phyloP scores from a whole-genome alignment of 2,329 filamentous ascomycete genomes.

The Fusarium vanettenii region DNA sequence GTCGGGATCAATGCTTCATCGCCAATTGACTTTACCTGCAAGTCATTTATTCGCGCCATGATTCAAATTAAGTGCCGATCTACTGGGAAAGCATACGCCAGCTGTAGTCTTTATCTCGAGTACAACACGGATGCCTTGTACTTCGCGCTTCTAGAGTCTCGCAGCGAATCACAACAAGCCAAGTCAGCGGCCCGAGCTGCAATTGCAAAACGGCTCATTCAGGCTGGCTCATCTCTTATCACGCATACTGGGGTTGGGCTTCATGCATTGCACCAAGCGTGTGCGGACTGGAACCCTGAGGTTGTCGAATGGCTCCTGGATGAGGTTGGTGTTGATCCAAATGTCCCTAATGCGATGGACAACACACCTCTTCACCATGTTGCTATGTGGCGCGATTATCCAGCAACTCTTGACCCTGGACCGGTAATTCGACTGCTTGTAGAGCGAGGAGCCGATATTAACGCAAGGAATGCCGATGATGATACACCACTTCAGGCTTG shows the following conservation, averaged over 20 bases:
- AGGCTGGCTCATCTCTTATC: neutral
- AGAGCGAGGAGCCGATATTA: neutral
- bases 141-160: slow-evolving; percentile 4
- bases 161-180: neutral
- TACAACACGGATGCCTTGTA: neutral
- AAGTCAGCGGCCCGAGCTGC: neutral
- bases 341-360: neutral
- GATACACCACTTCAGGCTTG: neutral
- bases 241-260: neutral
- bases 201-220: neutral
- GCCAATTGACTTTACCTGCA: neutral
- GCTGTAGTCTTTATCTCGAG: neutral
- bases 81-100: neutral
- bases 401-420: neutral
- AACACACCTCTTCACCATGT: neutral
- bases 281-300: neutral
- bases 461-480: neutral
- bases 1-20: neutral
- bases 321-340: neutral
- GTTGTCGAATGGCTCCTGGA: neutral
- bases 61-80: neutral
- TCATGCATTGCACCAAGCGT: neutral
- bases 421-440: neutral
- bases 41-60: neutral
- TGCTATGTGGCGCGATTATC: neutral